Conservation (phyloP, 352 stramenopile species). For the Thraustochytrium sp. region DNA sequence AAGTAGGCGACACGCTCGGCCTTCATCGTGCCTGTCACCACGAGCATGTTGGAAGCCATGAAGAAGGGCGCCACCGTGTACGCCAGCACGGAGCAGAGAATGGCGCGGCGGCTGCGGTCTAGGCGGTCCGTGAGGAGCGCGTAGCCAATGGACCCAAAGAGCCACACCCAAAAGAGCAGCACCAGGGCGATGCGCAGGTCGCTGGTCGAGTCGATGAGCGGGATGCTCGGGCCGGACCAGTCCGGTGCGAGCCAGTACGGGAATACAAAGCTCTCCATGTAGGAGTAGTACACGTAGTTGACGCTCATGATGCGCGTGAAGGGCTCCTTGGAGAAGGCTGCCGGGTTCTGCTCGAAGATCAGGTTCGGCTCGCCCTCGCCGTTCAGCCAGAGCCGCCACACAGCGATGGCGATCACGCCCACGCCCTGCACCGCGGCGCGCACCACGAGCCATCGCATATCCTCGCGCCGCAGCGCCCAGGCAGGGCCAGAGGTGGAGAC, state of each 20-base stretch:
- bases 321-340: neutral
- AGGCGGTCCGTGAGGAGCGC: neutral
- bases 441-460: neutral
- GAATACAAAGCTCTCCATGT: conserved; percentile 19
- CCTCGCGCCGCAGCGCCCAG: neutral
- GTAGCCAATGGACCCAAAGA: neutral
- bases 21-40: conserved; percentile 23
- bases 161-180: conserved; percentile 9
- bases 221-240: conserved; percentile 13
- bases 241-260: neutral
- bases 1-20: conserved; percentile 5
- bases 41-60: conserved; percentile 14
- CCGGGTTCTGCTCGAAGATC: conserved; percentile 1
- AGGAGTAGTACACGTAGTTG: conserved; percentile 34
- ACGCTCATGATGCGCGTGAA: conserved; percentile 15
- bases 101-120: neutral
- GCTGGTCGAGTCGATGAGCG: neutral
- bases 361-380: conserved; percentile 8
- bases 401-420: neutral
- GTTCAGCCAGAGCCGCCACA: conserved; percentile 19
- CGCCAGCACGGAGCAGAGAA: neutral
- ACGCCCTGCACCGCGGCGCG: neutral
- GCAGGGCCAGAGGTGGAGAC: no score
- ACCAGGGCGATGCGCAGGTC: conserved; percentile 3
- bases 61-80: conserved; percentile 6